phyloP scores from a whole-genome alignment of 1,284 basidiomycete species.

The Papiliotrema flavescens region DNA sequence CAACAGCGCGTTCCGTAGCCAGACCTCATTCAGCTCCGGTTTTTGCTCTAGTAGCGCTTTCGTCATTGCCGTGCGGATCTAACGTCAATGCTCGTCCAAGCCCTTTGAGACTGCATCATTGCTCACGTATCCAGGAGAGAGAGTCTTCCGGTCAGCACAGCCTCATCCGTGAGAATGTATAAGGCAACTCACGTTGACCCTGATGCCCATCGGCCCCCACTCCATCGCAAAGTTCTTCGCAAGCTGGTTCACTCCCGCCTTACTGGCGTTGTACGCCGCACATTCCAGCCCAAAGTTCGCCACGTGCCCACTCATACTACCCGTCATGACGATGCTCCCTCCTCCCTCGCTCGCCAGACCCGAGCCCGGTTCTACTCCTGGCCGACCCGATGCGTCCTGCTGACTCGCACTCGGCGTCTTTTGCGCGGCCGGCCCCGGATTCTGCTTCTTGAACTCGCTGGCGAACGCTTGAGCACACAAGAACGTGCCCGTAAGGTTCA shows the following conservation, averaged over 20 bases:
- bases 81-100: too few relatives aligned
- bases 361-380: neutral
- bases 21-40: constrained; percentile 18
- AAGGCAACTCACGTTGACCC: constrained; percentile 51
- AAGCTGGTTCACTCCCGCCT: constrained; percentile 14
- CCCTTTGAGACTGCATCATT: too few relatives aligned
- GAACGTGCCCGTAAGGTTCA: constrained; percentile 64
- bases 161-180: too few relatives aligned
- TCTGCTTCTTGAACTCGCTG: constrained; percentile 63
- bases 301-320: constrained; percentile 81
- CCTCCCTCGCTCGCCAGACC: constrained; percentile 52
- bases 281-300: constrained; percentile 62
- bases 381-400: neutral
- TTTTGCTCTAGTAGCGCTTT: constrained; percentile 15
- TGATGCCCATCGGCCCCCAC: constrained; percentile 64
- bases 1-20: constrained; percentile 14
- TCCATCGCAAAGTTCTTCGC: constrained; percentile 73
- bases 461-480: constrained; percentile 77
- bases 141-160: constrained; percentile 2
- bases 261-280: constrained; percentile 24
- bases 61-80: constrained; percentile 57
- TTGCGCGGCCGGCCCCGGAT: constrained; percentile 5
- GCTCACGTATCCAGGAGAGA: constrained; percentile 13
- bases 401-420: neutral
- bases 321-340: constrained; percentile 75